phyloP scores from a whole-genome alignment of 225 moss, liverwort and hornwort species.

The Pleurozium schreberi region DNA sequence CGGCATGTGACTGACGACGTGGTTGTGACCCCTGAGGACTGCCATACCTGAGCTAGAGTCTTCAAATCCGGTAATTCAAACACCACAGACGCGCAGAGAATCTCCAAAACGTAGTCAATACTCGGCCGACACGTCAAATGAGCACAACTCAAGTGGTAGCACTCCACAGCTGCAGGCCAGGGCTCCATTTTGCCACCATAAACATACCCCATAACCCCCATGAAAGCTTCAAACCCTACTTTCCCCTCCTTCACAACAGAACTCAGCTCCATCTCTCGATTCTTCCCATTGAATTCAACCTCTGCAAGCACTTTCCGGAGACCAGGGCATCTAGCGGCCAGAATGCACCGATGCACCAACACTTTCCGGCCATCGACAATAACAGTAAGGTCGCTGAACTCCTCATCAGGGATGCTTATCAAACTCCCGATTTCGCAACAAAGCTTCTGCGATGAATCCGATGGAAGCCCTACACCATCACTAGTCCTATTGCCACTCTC shows the following conservation, averaged over 20 bases:
- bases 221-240: constrained; percentile 63
- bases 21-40: neutral
- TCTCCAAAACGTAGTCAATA: constrained; percentile 60
- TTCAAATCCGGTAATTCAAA: constrained; percentile 51
- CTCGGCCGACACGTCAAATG: constrained; percentile 71
- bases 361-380: constrained; percentile 38
- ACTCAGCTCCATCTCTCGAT: constrained; percentile 22
- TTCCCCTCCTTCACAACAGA: constrained; percentile 29
- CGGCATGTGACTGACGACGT: neutral
- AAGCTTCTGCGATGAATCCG: constrained; percentile 18
- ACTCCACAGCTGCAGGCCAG: constrained; percentile 27
- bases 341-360: constrained; percentile 62
- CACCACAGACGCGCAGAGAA: constrained; percentile 53
- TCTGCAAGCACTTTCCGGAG: constrained; percentile 33
- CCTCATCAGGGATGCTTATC: constrained; percentile 10
- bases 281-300: neutral
- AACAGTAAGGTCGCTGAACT: constrained; percentile 49
- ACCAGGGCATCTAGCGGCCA: constrained; percentile 58
- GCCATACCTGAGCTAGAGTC: constrained; percentile 46
- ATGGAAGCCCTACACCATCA: neutral
- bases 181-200: constrained; percentile 59
- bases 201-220: constrained; percentile 54
- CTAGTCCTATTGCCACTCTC: neutral
- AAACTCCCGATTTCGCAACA: constrained; percentile 47
- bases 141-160: constrained; percentile 44